Conservation (phyloP, 208 protist genomes). For the Leptomonas pyrrhocoris region DNA sequence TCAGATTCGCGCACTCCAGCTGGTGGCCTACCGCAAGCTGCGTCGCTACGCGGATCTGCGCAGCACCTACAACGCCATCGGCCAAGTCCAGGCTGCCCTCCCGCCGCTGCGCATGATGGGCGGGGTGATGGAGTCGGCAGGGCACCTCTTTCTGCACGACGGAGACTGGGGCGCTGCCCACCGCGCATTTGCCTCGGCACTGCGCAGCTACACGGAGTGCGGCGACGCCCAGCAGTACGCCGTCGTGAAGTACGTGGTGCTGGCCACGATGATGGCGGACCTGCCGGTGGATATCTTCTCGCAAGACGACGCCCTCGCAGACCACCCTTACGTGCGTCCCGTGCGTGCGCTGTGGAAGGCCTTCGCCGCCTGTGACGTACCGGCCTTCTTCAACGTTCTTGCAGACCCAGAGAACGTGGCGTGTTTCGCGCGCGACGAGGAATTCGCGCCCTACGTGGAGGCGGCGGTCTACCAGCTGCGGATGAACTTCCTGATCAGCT, state of each 20-base stretch:
- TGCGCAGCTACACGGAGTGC: conserved; percentile 94
- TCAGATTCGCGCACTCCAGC: conserved; percentile 19
- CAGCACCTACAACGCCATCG: conserved; percentile 45
- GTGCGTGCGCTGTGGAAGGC: conserved; percentile 47
- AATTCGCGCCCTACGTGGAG: conserved; percentile 91
- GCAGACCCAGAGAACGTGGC: conserved; percentile 41
- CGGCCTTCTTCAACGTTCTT: conserved; percentile 90
- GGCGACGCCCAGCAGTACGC: conserved; percentile 94
- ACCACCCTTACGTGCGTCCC: conserved; percentile 27
- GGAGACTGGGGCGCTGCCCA: conserved; percentile 92
- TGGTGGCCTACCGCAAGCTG: conserved; percentile 22
- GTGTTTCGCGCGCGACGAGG: conserved; percentile 84
- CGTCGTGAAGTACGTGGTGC: conserved; percentile 88
- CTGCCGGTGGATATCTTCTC: conserved; percentile 41
- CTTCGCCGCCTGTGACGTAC: conserved; percentile 53
- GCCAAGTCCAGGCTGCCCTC: conserved; percentile 61
- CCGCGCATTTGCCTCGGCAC: conserved; percentile 92
- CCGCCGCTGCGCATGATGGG: conserved; percentile 90
- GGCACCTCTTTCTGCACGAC: conserved; percentile 84
- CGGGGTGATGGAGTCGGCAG: conserved; percentile 92
- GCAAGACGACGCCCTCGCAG: conserved; percentile 47
- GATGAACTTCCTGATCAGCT: conserved; percentile 86
- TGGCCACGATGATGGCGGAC: conserved; percentile 84
- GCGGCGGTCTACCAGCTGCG: conserved; percentile 92
- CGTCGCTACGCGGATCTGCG: conserved; percentile 35